These are phyloP conservation scores for Fistulifera pelliculosa DNA, from an alignment of 108 stramenopile species.

Conservation along the genomic window DNA sequence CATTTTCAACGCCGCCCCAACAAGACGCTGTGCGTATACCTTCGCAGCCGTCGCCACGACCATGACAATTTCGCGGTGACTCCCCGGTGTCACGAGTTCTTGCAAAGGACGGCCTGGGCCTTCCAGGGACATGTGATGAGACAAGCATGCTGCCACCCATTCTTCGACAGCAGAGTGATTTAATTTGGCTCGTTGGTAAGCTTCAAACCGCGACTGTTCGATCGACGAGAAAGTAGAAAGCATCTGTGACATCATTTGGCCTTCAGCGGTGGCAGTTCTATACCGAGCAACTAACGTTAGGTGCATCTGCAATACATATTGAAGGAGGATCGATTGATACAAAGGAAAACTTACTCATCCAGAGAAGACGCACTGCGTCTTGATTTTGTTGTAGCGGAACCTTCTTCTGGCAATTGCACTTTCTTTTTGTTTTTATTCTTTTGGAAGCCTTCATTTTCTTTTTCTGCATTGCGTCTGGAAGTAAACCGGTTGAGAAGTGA, in stretches of 20 bases:
- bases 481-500: no score
- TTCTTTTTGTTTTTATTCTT: no score
- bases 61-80: conserved; percentile 52
- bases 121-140: conserved; percentile 1
- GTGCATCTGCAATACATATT: no score
- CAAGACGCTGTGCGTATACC: conserved; percentile 68
- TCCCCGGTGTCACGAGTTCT: conserved; percentile 51
- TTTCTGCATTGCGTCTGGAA: no score
- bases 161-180: conserved; percentile 23
- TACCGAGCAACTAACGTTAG: no score
- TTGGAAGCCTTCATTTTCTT: no score
- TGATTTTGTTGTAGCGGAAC: no score
- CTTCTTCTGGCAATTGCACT: no score
- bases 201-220: conserved; percentile 45
- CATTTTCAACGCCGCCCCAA: conserved; percentile 35
- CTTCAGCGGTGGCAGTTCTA: conserved; percentile 42
- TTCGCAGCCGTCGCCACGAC: conserved; percentile 71
- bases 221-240: conserved; percentile 27
- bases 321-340: no score
- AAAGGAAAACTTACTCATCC: no score
- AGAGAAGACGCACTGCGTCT: no score
- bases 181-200: conserved; percentile 32
- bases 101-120: conserved; percentile 8
- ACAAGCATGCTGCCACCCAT: conserved; percentile 35
- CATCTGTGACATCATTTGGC: conserved; percentile 37